Conservation (phyloP, 1,284 basidiomycete species). For the Trichosporon inkin region DNA sequence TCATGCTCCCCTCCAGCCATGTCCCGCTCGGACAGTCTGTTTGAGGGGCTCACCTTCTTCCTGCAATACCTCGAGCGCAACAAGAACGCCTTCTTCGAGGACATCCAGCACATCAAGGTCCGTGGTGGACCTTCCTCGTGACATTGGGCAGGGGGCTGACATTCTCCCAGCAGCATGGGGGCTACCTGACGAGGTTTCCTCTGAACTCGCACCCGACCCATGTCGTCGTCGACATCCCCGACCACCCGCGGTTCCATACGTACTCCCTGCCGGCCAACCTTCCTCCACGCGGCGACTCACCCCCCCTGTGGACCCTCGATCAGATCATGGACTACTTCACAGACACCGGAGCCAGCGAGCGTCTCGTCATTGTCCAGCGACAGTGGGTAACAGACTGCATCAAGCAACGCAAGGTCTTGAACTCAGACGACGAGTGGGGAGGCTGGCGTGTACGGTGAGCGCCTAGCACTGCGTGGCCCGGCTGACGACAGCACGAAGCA, state of each 20-base stretch:
- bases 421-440: not conserved
- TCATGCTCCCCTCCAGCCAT: not conserved
- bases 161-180: not conserved
- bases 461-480: not conserved
- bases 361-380: not conserved
- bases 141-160: not conserved
- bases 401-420: not conserved
- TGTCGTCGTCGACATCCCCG: slow-evolving; percentile 8
- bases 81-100: not conserved
- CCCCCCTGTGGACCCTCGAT: slow-evolving; percentile 7
- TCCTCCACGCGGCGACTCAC: not conserved
- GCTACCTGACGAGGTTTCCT: not conserved
- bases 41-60: not conserved
- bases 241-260: not conserved
- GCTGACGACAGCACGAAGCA: too few relatives aligned
- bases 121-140: not conserved
- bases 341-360: not conserved
- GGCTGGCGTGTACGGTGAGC: slow-evolving; percentile 9
- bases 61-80: not conserved
- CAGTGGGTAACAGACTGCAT: slow-evolving; percentile 5
- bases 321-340: slow-evolving; percentile 10
- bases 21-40: not conserved
- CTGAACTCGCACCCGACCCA: not conserved
- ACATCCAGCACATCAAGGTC: not conserved
- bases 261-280: not conserved